A percentile compares a stretch with the other conserved stretches of the same genome.
These are phyloP conservation scores for Penicillium sp. DNA, from an alignment of 2,329 filamentous ascomycete species.

Conservation along the genomic window DNA sequence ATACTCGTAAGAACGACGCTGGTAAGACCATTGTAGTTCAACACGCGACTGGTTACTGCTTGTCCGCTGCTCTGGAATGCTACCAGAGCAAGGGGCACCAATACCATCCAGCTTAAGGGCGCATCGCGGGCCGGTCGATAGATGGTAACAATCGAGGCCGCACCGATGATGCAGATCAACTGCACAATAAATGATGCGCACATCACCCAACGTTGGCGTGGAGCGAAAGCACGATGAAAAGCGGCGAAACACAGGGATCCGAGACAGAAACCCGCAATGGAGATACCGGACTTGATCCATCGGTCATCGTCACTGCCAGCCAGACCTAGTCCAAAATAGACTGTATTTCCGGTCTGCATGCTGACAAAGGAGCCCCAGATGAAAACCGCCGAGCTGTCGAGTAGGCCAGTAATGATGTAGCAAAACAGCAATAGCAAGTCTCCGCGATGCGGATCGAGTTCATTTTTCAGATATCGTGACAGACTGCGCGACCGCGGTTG, in stretches of 20 bases:
- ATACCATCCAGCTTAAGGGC: conserved; percentile 50
- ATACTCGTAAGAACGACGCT: conserved; percentile 76
- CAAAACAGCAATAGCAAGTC: conserved; percentile 66
- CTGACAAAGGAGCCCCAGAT: conserved; percentile 77
- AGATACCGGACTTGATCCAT: conserved; percentile 68
- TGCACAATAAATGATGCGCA: conserved; percentile 53
- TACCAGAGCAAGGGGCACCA: conserved; percentile 63
- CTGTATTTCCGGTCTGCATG: conserved; percentile 82
- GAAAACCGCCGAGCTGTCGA: conserved; percentile 70
- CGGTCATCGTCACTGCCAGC: conserved; percentile 48
- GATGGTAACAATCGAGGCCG: conserved; percentile 52
- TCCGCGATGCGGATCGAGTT: conserved; percentile 58
- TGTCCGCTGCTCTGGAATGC: conserved; percentile 75
- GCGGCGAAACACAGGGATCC: conserved; percentile 67
- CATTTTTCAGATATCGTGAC: conserved; percentile 17
- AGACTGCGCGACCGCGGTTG: neutral
- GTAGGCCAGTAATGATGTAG: conserved; percentile 70
- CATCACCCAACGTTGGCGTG: conserved; percentile 42
- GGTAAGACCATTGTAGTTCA: conserved; percentile 66
- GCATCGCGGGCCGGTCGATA: conserved; percentile 44
- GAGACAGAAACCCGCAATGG: conserved; percentile 64
- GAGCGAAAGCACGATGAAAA: conserved; percentile 55
- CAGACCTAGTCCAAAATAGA: conserved; percentile 73
- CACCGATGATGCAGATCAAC: conserved; percentile 46
- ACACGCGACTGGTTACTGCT: conserved; percentile 65